These are phyloP conservation scores for Lanmaoa pseudosensibilis DNA, from an alignment of 768 basidiomycete species.

Conservation along the genomic window DNA sequence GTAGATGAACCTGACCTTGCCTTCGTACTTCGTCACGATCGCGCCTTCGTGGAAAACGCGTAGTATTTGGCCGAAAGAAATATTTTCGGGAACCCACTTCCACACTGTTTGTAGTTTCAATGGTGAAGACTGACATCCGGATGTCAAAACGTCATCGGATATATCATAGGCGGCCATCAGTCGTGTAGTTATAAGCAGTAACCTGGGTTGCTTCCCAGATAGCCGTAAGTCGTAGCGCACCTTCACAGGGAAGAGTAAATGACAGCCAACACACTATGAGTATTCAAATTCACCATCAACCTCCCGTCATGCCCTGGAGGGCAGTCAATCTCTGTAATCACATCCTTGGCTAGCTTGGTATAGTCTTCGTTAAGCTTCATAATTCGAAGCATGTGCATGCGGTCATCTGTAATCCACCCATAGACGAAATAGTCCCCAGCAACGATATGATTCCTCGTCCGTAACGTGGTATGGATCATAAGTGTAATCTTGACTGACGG, in stretches of 20 bases:
- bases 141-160: slow-evolving; percentile 17
- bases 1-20: slow-evolving; percentile 26
- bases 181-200: slow-evolving; percentile 28
- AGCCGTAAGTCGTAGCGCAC: slow-evolving; percentile 32
- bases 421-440: slow-evolving; percentile 29
- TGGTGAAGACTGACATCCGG: slow-evolving; percentile 7
- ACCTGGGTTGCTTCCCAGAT: slow-evolving; percentile 24
- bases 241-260: slow-evolving; percentile 9
- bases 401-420: slow-evolving; percentile 33
- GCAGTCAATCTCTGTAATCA: slow-evolving; percentile 28
- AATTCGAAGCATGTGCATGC: slow-evolving; percentile 29
- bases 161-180: slow-evolving; percentile 32
- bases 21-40: slow-evolving; percentile 28
- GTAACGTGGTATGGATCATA: slow-evolving; percentile 23
- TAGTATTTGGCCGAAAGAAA: slow-evolving; percentile 31
- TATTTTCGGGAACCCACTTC: slow-evolving; percentile 19
- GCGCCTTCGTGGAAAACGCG: slow-evolving; percentile 28
- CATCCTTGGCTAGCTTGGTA: slow-evolving; percentile 19
- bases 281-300: slow-evolving; percentile 21
- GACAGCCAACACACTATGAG: neutral
- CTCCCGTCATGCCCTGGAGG: slow-evolving; percentile 28
- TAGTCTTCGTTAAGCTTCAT: slow-evolving; percentile 33
- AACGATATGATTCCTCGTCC: slow-evolving; percentile 25
- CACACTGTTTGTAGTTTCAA: slow-evolving; percentile 17
- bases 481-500: slow-evolving; percentile 29